Evolutionary conservation across 257 asterid species (phyloP), one percentile per base, ranked within the genome.

Genomic region (Oldenlandia corymbosa): DNA sequence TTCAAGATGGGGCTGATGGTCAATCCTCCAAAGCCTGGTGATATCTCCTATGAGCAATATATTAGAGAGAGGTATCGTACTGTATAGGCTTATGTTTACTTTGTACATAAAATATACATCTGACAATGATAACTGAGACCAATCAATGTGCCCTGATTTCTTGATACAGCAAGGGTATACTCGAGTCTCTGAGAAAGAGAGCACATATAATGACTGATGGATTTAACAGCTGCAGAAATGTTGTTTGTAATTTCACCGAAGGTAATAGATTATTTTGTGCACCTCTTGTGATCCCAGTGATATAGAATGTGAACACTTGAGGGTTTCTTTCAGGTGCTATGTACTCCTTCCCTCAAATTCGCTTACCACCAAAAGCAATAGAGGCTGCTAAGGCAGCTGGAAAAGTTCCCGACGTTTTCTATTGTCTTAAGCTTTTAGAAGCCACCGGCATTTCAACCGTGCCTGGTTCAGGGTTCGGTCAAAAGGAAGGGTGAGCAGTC

Each of bases 401-500:
- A 70, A 94, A 94, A 77, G 96, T 80, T 53, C 76, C 97, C 2
- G 99, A 90, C 55, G 97, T 94, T 54, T 84, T 80, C 84, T 90
- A 90, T 74, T 94, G 99, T 68, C 96, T 94, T 43, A 94, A 84
- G 80, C 95, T 94, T 62, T 78, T 94, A 7, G 99, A 94, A 78
- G 95, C 95, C 58, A 94, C 99, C 0, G 99, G 99, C 65, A 94
- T 94, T 70, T 94, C 99, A 51, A 94, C 99, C 2, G 97, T 94
- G 81, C 99, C 99, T 1, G 97, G 99, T 49, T 94, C 99, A 42
- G 99, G 99, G 13, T 90, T 94, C 17, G 99, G 99, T 34, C 97
- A 94, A 68, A 90, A 94, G 81, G 99, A 94, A 69, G 99, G 99
- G 99, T 94, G 79, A 58, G 79, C 65, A 20, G n/a, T n/a, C 37